Percentiles rank a stretch among this genome's conserved stretches.
Evolutionary conservation across 805 yeast genomes (phyloP).

Genomic region (Wickerhamomyces chambardii): DNA sequence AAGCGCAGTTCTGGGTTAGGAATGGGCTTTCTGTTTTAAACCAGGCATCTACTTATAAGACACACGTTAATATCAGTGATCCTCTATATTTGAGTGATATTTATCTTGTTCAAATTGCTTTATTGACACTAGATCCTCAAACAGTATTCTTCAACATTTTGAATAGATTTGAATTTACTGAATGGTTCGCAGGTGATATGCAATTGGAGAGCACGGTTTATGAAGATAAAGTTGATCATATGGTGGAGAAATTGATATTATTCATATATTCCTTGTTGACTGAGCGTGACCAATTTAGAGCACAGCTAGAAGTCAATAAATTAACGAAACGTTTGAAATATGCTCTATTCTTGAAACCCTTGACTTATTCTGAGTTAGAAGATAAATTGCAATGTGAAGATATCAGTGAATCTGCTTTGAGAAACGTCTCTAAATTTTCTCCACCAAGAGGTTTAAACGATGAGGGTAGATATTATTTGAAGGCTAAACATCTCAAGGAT

Average conservation of each 20-base stretch:
- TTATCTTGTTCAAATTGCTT: slow-evolving; percentile 53
- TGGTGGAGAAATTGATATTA: slow-evolving; percentile 74
- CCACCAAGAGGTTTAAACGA: slow-evolving; percentile 63
- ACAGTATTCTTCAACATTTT: slow-evolving; percentile 45
- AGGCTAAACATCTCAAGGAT: slow-evolving; percentile 29
- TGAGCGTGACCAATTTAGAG: slow-evolving; percentile 56
- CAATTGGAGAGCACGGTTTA: slow-evolving; percentile 32
- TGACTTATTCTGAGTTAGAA: slow-evolving; percentile 38
- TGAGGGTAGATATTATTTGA: slow-evolving; percentile 58
- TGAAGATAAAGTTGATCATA: slow-evolving; percentile 38
- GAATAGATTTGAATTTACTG: slow-evolving; percentile 51
- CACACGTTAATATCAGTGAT: slow-evolving; percentile 29
- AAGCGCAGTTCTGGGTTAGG: slow-evolving; percentile 65
- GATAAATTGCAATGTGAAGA: slow-evolving; percentile 34
- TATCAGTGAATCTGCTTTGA: slow-evolving; percentile 46
- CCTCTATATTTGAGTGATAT: slow-evolving; percentile 68
- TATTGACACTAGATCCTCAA: slow-evolving; percentile 41
- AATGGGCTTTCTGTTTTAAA: slow-evolving; percentile 50
- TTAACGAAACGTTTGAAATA: slow-evolving; percentile 38
- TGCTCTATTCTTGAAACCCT: slow-evolving; percentile 40
- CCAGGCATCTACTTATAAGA: slow-evolving; percentile 40
- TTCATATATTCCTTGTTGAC: slow-evolving; percentile 62
- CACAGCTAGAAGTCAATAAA: slow-evolving; percentile 20
- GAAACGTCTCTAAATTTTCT: slow-evolving; percentile 48
- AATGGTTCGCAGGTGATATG: slow-evolving; percentile 33